Conservation (phyloP, 2,329 filamentous ascomycete species). For the Chalara sp. region DNA sequence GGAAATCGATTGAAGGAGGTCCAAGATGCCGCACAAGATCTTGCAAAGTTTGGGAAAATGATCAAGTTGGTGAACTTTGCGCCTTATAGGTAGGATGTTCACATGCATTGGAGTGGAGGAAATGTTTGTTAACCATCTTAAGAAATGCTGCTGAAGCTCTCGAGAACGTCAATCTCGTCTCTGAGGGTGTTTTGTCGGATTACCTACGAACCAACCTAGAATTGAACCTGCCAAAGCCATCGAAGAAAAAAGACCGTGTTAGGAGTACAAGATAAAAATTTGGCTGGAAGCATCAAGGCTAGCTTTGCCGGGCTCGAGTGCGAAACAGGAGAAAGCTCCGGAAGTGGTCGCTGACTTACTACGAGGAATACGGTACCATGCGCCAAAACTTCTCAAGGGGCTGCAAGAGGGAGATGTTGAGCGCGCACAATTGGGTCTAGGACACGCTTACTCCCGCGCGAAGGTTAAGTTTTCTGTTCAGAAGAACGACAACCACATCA, state of each 20-base stretch:
- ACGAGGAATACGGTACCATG: constrained; percentile 81
- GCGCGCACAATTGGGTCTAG: constrained; percentile 89
- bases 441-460: constrained; percentile 92
- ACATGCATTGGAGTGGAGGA: not conserved
- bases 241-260: constrained; percentile 91
- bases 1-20: constrained; percentile 91
- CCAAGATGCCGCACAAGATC: constrained; percentile 76
- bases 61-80: constrained; percentile 87
- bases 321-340: constrained; percentile 88
- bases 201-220: constrained; percentile 88
- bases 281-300: constrained; percentile 87
- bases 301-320: constrained; percentile 80
- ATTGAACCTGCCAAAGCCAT: constrained; percentile 82
- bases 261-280: constrained; percentile 82
- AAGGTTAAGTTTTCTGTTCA: constrained; percentile 99
- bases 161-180: constrained; percentile 91
- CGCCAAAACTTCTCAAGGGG: constrained; percentile 84
- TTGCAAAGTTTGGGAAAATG: constrained; percentile 95
- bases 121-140: not conserved
- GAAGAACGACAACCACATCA: constrained; percentile 99
- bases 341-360: constrained; percentile 88
- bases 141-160: constrained; percentile 79
- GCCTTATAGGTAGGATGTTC: constrained; percentile 70
- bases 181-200: constrained; percentile 88
- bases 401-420: constrained; percentile 86